Evolutionary conservation across 1,284 basidiomycete genomes (phyloP), one percentile per base, ranked within the genome.

Genomic region (Neolentinus lepideus): DNA sequence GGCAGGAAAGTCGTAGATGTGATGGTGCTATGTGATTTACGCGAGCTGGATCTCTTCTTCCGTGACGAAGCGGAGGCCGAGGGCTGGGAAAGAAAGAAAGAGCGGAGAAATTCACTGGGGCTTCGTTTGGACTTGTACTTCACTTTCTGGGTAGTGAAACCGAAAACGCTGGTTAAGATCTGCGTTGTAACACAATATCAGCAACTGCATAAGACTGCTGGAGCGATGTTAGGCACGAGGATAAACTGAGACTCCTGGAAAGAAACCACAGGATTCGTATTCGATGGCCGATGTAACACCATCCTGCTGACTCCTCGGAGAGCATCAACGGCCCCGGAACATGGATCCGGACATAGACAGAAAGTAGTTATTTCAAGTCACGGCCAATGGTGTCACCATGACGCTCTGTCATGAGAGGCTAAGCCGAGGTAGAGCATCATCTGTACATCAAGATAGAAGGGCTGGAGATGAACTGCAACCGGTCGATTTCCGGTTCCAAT

Each of bases 101-200:
- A 76, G 27, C 76, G 73, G 14, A 87, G 71, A 60, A 87, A 82
- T 4, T 71, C 67, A 62, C 65, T 61, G 56, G 70, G 59, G 58
- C 61, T 55, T 19, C 25, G 51, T 24, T 27, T 54, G 35, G 33
- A 31, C 9, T 43, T 53, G 36, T 83, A 71, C 65, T 77, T 85
- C 56, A 83, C 63, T 64, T 77, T 83, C 60, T 84, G 81, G 1
- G 80, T 76, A 12, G 74, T 64, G 56, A 81, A 69, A 29, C 81
- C 80, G 66, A 90, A 83, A 8, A 88, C 66, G 26, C 75, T 73
- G 48, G 76, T 75, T 27, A 88, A 67, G 19, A 78, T 81, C 85
- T 88, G 59, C 47, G 38, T 12, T 12, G 29, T 31, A 12, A 12
- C 29, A 12, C 12, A 31, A 31, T 12, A 31, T 31, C 6, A 12